A percentile compares a stretch with the other conserved stretches of the same genome.
phyloP scores from a whole-genome alignment of 2,329 filamentous ascomycete genomes.

The Tympanopsis confertula region DNA sequence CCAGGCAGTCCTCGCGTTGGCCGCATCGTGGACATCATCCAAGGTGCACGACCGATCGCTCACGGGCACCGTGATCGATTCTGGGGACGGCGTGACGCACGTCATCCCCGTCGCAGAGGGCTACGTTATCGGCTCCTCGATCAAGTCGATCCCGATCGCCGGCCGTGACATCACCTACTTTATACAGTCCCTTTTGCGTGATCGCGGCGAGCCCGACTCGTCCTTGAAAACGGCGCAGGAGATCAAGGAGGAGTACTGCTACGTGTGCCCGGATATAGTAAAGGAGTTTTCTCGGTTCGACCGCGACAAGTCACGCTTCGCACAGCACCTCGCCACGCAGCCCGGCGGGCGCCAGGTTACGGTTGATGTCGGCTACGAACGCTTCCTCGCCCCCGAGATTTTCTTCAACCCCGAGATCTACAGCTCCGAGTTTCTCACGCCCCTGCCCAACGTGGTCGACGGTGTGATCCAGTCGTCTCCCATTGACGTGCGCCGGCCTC shows the following conservation, averaged over 20 bases:
- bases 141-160: conserved; percentile 97
- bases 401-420: conserved; percentile 99
- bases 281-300: conserved; percentile 96
- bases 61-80: conserved; percentile 96
- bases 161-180: conserved; percentile 98
- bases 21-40: conserved; percentile 95
- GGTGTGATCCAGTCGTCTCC: conserved; percentile 94
- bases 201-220: conserved; percentile 91
- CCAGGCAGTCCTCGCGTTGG: conserved; percentile 88
- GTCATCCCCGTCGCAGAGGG: conserved; percentile 97
- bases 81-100: conserved; percentile 96
- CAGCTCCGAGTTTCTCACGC: conserved; percentile 94
- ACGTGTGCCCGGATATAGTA: conserved; percentile 95
- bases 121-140: conserved; percentile 96
- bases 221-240: conserved; percentile 94
- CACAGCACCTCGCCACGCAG: conserved; percentile 77
- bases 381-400: conserved; percentile 94
- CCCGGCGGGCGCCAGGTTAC: conserved; percentile 74
- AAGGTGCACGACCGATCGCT: conserved; percentile 94
- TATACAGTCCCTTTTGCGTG: conserved; percentile 87
- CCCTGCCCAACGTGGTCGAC: conserved; percentile 86
- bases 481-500: conserved; percentile 88
- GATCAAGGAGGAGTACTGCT: conserved; percentile 98
- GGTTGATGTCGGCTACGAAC: conserved; percentile 93
- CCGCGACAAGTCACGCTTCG: conserved; percentile 79